phyloP scores from a whole-genome alignment of 2,329 filamentous ascomycete genomes.

The Calonectria leucothoes region DNA sequence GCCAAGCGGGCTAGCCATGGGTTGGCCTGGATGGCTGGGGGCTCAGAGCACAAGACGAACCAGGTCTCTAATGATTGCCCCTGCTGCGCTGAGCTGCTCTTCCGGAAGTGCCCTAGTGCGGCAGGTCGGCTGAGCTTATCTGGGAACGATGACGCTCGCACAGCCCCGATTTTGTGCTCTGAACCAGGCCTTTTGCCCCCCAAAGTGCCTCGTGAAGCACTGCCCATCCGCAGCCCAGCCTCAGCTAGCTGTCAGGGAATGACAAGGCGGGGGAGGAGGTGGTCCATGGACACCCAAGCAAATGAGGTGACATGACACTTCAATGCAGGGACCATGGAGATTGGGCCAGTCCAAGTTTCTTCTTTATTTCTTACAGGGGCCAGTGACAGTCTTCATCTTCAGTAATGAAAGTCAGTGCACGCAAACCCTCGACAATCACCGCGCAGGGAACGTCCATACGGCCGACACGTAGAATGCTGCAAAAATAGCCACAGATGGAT shows the following conservation, averaged over 20 bases:
- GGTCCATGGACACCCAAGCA: not conserved
- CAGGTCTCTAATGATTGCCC: not conserved
- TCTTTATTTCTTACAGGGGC: not conserved
- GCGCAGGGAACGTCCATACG: not conserved
- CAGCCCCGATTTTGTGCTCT: not conserved
- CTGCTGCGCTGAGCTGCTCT: not conserved
- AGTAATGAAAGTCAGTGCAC: not conserved
- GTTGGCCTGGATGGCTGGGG: not conserved
- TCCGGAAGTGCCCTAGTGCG: not conserved
- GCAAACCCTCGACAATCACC: not conserved
- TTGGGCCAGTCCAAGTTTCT: not conserved
- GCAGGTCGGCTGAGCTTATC: not conserved
- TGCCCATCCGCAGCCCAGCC: not conserved
- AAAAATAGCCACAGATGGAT: not conserved
- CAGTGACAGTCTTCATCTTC: not conserved
- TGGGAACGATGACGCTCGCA: not conserved
- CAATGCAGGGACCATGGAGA: not conserved
- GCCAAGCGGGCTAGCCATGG: not conserved
- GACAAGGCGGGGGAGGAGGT: not conserved
- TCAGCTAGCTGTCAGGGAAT: not conserved
- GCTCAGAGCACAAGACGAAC: not conserved
- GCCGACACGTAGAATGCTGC: not conserved
- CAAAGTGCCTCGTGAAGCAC: conserved; percentile 2
- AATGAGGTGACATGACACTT: not conserved
- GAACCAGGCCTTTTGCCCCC: not conserved